Evolutionary conservation across 2,329 filamentous ascomycete genomes (phyloP).

Genomic region (Aspergillus quadrilineatus): DNA sequence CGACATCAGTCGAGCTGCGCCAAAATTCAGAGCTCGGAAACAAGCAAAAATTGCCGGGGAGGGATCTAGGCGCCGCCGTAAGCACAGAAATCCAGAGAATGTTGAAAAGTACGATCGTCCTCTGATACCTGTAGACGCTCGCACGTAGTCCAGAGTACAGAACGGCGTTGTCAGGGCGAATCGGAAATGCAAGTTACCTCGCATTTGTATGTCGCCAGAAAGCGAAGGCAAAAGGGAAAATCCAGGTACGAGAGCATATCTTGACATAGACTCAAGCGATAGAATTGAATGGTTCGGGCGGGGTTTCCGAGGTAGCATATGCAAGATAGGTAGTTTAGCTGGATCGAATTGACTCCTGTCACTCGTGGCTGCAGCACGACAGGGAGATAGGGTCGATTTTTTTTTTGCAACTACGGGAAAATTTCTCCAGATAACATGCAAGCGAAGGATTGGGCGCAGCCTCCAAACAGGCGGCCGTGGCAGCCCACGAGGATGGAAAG

Average conservation of each 20-base stretch:
- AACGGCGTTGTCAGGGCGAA: not conserved
- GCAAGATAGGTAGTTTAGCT: slow-evolving; percentile 20
- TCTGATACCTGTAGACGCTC: not conserved
- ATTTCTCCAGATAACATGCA: not conserved
- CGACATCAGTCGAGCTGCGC: not conserved
- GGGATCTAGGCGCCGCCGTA: not conserved
- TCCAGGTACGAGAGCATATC: slow-evolving; percentile 3
- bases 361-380: not conserved
- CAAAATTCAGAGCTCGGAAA: not conserved
- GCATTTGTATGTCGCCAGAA: not conserved
- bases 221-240: slow-evolving; percentile 5
- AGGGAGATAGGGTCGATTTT: slow-evolving; percentile 2
- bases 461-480: not conserved
- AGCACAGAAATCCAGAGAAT: not conserved
- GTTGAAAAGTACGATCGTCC: slow-evolving; percentile 1
- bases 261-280: not conserved
- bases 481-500: not conserved
- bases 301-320: slow-evolving; percentile 24
- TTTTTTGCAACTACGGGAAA: not conserved
- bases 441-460: not conserved
- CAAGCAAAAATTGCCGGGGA: slow-evolving; percentile 1
- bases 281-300: slow-evolving; percentile 18
- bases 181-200: not conserved
- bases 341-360: slow-evolving; percentile 15
- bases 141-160: not conserved